Evolutionary conservation across 108 stramenopile genomes (phyloP).

Genomic region (Mayamaea pseudoterrestris): DNA sequence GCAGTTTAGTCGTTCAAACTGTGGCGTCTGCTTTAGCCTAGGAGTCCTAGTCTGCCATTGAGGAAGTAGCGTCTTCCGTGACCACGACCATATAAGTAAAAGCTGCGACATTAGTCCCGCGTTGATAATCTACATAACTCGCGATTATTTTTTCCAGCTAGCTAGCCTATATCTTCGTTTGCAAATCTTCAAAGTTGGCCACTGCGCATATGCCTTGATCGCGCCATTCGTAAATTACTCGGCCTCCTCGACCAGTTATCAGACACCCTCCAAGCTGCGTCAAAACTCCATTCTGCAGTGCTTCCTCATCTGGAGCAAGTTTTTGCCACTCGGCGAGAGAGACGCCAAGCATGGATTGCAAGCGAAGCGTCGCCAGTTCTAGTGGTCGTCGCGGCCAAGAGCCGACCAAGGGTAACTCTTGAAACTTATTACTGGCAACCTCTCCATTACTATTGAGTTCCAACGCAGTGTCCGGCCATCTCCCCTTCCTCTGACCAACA

Average conservation of each 20-base stretch:
- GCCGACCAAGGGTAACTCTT: constrained; percentile 72
- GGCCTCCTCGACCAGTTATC: constrained; percentile 26
- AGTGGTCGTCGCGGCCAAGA: constrained; percentile 75
- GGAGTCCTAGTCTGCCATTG: too few species aligned
- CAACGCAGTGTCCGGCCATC: constrained; percentile 79
- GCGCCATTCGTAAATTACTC: constrained; percentile 50
- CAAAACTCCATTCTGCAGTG: constrained; percentile 56
- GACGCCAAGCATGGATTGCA: constrained; percentile 83
- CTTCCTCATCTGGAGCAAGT: constrained; percentile 57
- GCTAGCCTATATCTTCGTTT: constrained; percentile 33
- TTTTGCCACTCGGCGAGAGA: constrained; percentile 74
- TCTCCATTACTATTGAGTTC: constrained; percentile 37
- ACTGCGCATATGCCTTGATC: constrained; percentile 87
- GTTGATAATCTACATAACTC: too few species aligned
- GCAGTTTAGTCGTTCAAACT: too few species aligned
- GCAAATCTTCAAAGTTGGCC: constrained; percentile 69
- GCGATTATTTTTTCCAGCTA: too few species aligned
- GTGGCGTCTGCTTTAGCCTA: too few species aligned
- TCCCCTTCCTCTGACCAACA: constrained; percentile 52
- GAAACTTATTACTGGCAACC: constrained; percentile 54
- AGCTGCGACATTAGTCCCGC: too few species aligned
- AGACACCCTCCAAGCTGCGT: constrained; percentile 81
- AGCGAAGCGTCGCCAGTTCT: constrained; percentile 79
- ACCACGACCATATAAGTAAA: too few species aligned
- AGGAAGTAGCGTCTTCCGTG: too few species aligned